Conservation (phyloP, 176 grass and related monocot genomes). For the Oryza longistaminata region DNA sequence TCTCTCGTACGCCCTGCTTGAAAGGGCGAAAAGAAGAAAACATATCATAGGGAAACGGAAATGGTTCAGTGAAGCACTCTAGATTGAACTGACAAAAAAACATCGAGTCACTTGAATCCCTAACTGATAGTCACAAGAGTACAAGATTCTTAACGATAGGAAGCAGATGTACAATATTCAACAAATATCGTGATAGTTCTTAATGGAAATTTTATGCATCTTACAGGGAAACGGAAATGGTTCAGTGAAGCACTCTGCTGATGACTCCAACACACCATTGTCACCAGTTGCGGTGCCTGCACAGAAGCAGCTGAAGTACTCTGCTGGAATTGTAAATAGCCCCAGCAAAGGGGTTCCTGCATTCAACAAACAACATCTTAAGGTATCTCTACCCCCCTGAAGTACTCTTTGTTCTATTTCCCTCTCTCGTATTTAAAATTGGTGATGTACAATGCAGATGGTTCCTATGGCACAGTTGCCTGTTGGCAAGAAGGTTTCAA, state of each 20-base stretch:
- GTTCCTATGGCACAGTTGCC: constrained; percentile 75
- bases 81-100: constrained; percentile 10
- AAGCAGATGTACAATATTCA: background rate
- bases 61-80: too few relatives aligned
- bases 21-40: background rate
- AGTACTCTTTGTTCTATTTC: background rate
- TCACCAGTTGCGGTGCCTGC: constrained; percentile 88
- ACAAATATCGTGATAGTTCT: background rate
- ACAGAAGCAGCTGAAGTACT: constrained; percentile 97
- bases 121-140: background rate
- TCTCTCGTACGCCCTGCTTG: background rate
- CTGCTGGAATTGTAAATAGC: constrained; percentile 88
- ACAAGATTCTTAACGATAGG: background rate
- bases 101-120: background rate
- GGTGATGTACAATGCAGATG: constrained; percentile 62
- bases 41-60: background rate
- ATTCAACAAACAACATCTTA: constrained; percentile 72
- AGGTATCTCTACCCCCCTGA: constrained; percentile 39
- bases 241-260: constrained; percentile 59
- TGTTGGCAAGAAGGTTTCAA: constrained; percentile 62
- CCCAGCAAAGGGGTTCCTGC: constrained; percentile 57
- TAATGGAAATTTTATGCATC: constrained; percentile 23
- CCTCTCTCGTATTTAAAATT: constrained; percentile 5
- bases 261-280: constrained; percentile 65
- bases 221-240: constrained; percentile 75